Evolutionary conservation across 2,329 filamentous ascomycete genomes (phyloP), one percentile per base, ranked within the genome.

Genomic region (Penicillium freii): DNA sequence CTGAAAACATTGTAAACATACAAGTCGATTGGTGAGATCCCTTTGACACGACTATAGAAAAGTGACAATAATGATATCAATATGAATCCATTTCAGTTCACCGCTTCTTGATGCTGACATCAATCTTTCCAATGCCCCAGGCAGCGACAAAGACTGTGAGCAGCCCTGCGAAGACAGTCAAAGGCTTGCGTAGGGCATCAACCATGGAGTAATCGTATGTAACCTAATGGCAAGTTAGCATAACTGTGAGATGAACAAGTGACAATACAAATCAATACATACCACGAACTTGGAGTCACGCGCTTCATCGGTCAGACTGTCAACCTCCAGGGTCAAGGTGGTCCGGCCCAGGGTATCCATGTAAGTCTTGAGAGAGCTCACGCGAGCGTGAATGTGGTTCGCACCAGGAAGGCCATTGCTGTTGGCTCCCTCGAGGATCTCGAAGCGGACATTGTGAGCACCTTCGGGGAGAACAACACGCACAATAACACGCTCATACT

Each of bases 331-430:
- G 50, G 84, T 87, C 59, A 99, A 81, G 0, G 87, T 84, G 0
- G 93, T 95, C 62, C 94, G 90, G 60, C 94, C 94, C 33, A 93
- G 69, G 0, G 94, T 97, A 75, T 99, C 94, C 78, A 99, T 89
- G 77, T 92, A 99, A 0, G 92, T 97, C 75, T 87, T 88, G 78
- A 94, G 85, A n/a, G 88, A 77, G 62, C 82, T 84, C 21, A 81
- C 77, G n/a, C 78, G 75, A 60, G 85, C 83, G 48, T 82, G 80
- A 48, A 85, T 80, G 51, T 71, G 64, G 59, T 66, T 71, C 10
- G 65, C 56, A 55, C 94, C 73, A 1, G 92, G 92, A 33, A 96
- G 81, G 5, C 84, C 83, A 52, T 91, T 91, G 63, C 67, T 71
- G 39, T 65, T 56, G 62, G 84, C 81, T 70, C 88, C 92, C 72